A percentile compares a stretch with the other conserved stretches of the same genome.
Evolutionary conservation across 1,139 yeast genomes (phyloP).

Genomic region (Scheffersomyces parashehatae): DNA sequence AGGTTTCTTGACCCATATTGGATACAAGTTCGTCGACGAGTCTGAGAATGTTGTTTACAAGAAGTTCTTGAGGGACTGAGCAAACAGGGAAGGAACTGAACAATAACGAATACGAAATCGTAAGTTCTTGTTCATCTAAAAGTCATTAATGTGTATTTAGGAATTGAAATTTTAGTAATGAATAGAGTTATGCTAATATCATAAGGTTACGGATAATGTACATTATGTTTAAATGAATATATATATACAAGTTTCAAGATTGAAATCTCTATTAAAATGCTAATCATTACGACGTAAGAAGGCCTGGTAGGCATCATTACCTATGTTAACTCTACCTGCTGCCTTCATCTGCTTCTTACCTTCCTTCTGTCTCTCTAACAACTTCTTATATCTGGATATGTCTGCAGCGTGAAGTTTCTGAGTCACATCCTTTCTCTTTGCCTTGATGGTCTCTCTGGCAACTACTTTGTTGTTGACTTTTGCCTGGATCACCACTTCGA

Average conservation of each 20-base stretch:
- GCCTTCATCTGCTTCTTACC: slow-evolving; percentile 87
- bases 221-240: slow-evolving; percentile 1
- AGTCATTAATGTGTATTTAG: background rate
- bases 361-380: slow-evolving; percentile 85
- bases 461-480: slow-evolving; percentile 78
- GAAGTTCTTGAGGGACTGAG: slow-evolving; percentile 52
- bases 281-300: slow-evolving; percentile 45
- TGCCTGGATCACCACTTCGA: slow-evolving; percentile 93
- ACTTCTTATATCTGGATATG: slow-evolving; percentile 83
- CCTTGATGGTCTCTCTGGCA: slow-evolving; percentile 92
- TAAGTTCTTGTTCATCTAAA: too few species aligned
- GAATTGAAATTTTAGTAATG: background rate
- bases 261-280: background rate
- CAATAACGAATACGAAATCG: too few species aligned
- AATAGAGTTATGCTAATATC: background rate
- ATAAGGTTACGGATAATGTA: background rate
- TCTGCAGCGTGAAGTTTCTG: slow-evolving; percentile 94
- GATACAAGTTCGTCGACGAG: slow-evolving; percentile 79
- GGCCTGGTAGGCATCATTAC: slow-evolving; percentile 83
- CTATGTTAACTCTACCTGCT: slow-evolving; percentile 73
- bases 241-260: slow-evolving; percentile 7
- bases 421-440: slow-evolving; percentile 88
- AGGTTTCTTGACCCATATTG: slow-evolving; percentile 66
- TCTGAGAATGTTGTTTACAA: slow-evolving; percentile 81
- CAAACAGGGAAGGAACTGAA: background rate